A percentile compares a stretch with the other conserved stretches of the same genome.
phyloP scores from a whole-genome alignment of 768 basidiomycete species.

The Botryobasidium botryosum region DNA sequence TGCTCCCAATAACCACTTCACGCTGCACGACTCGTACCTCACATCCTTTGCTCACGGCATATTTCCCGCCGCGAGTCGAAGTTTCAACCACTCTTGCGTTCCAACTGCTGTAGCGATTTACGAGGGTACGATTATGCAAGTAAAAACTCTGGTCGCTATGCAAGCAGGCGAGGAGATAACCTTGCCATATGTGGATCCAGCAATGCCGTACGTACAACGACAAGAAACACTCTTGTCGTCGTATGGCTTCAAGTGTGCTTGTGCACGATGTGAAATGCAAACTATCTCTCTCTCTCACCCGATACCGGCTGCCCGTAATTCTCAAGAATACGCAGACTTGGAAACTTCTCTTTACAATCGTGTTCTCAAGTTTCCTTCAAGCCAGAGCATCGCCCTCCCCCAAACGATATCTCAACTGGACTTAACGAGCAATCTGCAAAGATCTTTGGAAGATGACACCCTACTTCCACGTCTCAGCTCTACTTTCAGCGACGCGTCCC shows the following conservation, averaged over 20 bases:
- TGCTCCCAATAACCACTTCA: constrained; percentile 72
- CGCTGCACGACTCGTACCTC: constrained; percentile 49
- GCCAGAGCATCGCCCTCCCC: constrained; percentile 22
- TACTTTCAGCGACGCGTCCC: constrained; percentile 49
- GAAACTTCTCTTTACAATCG: too few species aligned
- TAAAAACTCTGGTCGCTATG: constrained; percentile 46
- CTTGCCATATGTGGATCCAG: constrained; percentile 65
- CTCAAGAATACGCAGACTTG: too few species aligned
- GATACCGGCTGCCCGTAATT: not conserved
- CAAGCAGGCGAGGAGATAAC: constrained; percentile 50
- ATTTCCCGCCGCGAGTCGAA: constrained; percentile 59
- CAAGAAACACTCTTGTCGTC: constrained; percentile 4
- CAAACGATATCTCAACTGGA: too few species aligned
- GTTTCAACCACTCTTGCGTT: constrained; percentile 68
- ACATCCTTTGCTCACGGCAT: constrained; percentile 54
- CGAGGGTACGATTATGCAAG: constrained; percentile 35
- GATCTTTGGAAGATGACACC: constrained; percentile 34
- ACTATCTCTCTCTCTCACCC: not conserved
- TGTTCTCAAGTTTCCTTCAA: not conserved
- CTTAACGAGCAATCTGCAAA: too few species aligned
- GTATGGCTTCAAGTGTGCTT: constrained; percentile 14
- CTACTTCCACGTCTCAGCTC: constrained; percentile 44
- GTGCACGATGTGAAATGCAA: constrained; percentile 16
- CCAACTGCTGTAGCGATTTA: constrained; percentile 55
- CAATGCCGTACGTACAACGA: constrained; percentile 23